Evolutionary conservation across 768 basidiomycete species (phyloP).

Genomic region (Rossbeevera mucosa): DNA sequence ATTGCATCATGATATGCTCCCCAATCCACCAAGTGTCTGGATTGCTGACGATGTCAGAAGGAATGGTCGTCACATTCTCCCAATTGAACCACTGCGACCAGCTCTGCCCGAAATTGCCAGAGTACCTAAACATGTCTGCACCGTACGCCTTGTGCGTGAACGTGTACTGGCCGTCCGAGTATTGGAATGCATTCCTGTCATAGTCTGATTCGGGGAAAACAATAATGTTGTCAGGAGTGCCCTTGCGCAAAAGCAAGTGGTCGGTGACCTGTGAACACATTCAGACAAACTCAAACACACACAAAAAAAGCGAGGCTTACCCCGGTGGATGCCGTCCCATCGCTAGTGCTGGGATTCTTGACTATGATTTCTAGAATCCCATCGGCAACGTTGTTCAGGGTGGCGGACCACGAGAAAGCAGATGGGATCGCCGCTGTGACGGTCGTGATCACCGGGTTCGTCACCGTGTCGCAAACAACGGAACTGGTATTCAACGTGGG

Average conservation of each 20-base stretch:
- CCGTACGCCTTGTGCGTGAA: conserved; percentile 82
- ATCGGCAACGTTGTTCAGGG: conserved; percentile 70
- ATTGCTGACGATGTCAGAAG: conserved; percentile 49
- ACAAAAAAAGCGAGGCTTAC: conserved; percentile 39
- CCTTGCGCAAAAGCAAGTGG: conserved; percentile 79
- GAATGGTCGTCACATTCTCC: conserved; percentile 68
- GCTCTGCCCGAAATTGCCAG: conserved; percentile 78
- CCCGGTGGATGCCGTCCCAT: conserved; percentile 45
- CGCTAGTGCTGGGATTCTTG: conserved; percentile 45
- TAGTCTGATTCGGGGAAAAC: conserved; percentile 86
- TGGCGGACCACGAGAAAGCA: conserved; percentile 69
- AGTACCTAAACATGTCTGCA: conserved; percentile 84
- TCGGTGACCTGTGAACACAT: conserved; percentile 50
- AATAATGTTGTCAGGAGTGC: conserved; percentile 67
- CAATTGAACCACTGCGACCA: conserved; percentile 81
- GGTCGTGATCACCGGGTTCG: conserved; percentile 43
- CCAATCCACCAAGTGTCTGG: conserved; percentile 67
- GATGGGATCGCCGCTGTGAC: conserved; percentile 57
- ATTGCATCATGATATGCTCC: conserved; percentile 85
- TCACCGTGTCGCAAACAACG: conserved; percentile 44
- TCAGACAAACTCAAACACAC: too few relatives aligned
- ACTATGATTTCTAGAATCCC: conserved; percentile 76
- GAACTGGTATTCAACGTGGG: conserved; percentile 50
- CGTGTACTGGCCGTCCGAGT: conserved; percentile 59
- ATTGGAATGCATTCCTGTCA: conserved; percentile 53